These are phyloP conservation scores for Blastomyces gilchristii DNA, from an alignment of 2,329 filamentous ascomycete genomes.

Conservation along the genomic window DNA sequence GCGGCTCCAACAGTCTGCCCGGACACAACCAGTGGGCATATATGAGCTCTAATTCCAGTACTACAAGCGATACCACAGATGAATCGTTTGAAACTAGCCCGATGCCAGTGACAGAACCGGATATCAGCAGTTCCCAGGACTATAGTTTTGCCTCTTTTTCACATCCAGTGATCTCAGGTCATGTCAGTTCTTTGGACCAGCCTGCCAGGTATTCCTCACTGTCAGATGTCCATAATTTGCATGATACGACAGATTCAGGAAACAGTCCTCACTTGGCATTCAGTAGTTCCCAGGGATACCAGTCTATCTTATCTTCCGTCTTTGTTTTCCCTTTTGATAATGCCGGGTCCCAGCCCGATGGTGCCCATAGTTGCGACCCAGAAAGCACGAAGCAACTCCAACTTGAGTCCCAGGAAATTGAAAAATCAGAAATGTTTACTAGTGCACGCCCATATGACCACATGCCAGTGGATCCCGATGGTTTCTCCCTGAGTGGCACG, in stretches of 20 bases:
- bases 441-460: constrained; percentile 25
- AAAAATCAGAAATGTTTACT: constrained; percentile 28
- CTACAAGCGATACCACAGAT: constrained; percentile 16
- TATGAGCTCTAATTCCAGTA: constrained; percentile 20
- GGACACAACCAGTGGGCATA: constrained; percentile 31
- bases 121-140: constrained; percentile 34
- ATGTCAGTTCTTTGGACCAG: constrained; percentile 19
- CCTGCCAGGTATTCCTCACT: constrained; percentile 31
- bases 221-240: constrained; percentile 30
- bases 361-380: constrained; percentile 24
- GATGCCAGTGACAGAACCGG: constrained; percentile 27
- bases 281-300: constrained; percentile 29
- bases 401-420: constrained; percentile 24
- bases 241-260: constrained; percentile 25
- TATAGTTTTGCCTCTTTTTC: constrained; percentile 34
- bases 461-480: constrained; percentile 26
- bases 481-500: constrained; percentile 27
- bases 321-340: constrained; percentile 35
- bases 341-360: constrained; percentile 28
- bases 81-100: constrained; percentile 31
- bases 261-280: constrained; percentile 29
- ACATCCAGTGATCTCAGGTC: constrained; percentile 32
- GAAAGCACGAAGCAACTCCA: constrained; percentile 31
- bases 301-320: constrained; percentile 26
- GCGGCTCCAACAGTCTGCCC: constrained; percentile 26